These are phyloP conservation scores for Flaveria ramosissima DNA, from an alignment of 129 eudicot species.

Conservation along the genomic window DNA sequence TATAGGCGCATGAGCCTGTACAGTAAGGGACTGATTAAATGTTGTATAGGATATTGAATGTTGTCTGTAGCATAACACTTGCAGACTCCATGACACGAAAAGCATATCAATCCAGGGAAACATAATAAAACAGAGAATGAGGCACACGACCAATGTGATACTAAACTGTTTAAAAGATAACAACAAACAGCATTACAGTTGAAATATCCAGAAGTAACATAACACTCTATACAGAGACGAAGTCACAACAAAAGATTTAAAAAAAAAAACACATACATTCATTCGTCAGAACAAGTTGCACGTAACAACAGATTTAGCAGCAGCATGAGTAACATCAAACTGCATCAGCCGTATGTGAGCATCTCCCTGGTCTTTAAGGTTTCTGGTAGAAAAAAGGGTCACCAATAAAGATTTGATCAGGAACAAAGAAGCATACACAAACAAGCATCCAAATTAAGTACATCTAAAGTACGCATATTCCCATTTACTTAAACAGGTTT, in stretches of 20 bases:
- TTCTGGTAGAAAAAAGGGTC: constrained; percentile 30
- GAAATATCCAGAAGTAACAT: constrained; percentile 17
- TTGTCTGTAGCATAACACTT: neutral
- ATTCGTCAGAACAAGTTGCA: constrained; percentile 25
- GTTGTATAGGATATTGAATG: neutral
- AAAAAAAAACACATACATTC: constrained; percentile 26
- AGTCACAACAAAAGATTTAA: constrained; percentile 1
- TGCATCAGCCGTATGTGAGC: constrained; percentile 10
- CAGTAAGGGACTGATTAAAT: neutral
- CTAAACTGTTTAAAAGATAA: neutral
- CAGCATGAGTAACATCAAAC: constrained; percentile 14
- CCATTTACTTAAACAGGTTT: neutral
- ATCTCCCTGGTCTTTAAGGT: constrained; percentile 31
- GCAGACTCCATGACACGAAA: neutral
- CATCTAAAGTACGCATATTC: neutral
- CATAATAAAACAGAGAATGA: neutral
- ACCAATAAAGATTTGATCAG: neutral
- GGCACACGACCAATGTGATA: neutral
- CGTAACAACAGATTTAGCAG: constrained; percentile 25
- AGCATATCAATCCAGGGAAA: neutral
- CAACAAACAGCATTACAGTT: constrained; percentile 12
- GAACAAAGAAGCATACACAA: neutral
- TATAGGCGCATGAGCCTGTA: neutral
- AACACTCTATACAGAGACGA: constrained; percentile 30
- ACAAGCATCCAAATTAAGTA: neutral